Evolutionary conservation across 2,329 filamentous ascomycete species (phyloP).

Genomic region (Penicillium sp.): DNA sequence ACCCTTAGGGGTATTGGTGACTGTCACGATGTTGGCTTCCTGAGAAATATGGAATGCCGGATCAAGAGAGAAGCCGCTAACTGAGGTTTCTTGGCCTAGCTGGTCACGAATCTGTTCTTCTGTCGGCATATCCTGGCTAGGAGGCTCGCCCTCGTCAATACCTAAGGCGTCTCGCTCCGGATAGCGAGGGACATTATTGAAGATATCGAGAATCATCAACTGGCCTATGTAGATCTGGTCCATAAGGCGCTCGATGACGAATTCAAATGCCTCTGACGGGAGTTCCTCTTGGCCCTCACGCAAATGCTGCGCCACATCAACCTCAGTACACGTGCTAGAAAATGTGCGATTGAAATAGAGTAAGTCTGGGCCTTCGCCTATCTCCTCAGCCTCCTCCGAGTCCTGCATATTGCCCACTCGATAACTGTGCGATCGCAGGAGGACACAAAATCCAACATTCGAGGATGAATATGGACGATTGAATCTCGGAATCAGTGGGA

Average conservation of each 20-base stretch:
- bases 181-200: neutral
- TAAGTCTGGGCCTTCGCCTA: conserved; percentile 12
- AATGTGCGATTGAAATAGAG: conserved; percentile 21
- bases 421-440: conserved; percentile 19
- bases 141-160: conserved; percentile 15
- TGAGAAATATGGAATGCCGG: conserved; percentile 8
- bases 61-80: conserved; percentile 9
- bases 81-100: conserved; percentile 12
- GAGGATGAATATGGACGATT: too few relatives aligned
- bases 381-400: conserved; percentile 1
- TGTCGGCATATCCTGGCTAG: neutral
- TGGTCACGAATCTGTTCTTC: conserved; percentile 16
- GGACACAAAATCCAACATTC: conserved; percentile 14
- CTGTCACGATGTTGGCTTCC: conserved; percentile 8
- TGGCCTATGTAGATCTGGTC: conserved; percentile 15
- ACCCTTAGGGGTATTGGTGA: conserved; percentile 14
- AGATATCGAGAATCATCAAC: conserved; percentile 4
- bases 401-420: conserved; percentile 8
- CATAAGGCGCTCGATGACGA: conserved; percentile 6
- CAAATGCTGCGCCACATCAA: neutral
- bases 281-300: neutral
- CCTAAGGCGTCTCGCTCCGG: conserved; percentile 10
- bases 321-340: conserved; percentile 1
- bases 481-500: conserved; percentile 11
- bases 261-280: conserved; percentile 9